Evolutionary conservation across 1,284 basidiomycete species (phyloP).

Genomic region (Cryptococcus sp.): DNA sequence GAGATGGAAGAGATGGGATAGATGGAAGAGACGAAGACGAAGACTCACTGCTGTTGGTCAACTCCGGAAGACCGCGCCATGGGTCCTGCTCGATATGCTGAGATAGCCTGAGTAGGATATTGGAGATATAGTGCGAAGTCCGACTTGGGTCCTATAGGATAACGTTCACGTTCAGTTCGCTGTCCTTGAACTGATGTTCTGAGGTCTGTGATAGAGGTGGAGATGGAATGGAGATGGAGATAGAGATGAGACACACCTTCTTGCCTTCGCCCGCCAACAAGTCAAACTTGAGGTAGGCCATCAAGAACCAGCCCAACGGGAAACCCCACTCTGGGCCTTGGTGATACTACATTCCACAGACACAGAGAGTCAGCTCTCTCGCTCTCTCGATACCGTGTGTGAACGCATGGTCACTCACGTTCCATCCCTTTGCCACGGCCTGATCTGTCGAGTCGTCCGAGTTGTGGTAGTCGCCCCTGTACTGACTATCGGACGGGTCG

Average conservation of each 20-base stretch:
- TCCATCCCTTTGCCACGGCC: slow-evolving; percentile 83
- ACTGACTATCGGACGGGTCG: slow-evolving; percentile 80
- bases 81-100: slow-evolving; percentile 73
- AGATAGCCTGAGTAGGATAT: slow-evolving; percentile 68
- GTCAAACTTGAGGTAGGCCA: slow-evolving; percentile 88
- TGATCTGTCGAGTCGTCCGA: slow-evolving; percentile 82
- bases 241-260: slow-evolving; percentile 58
- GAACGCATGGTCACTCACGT: slow-evolving; percentile 52
- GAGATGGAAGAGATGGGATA: too few species aligned
- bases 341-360: slow-evolving; percentile 49
- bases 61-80: slow-evolving; percentile 89
- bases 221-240: too few species aligned
- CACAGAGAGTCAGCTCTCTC: too few species aligned
- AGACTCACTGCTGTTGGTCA: slow-evolving; percentile 69
- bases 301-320: slow-evolving; percentile 92
- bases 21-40: neutral
- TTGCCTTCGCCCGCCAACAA: slow-evolving; percentile 60
- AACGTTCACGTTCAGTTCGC: neutral
- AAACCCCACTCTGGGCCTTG: slow-evolving; percentile 80
- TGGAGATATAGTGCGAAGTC: slow-evolving; percentile 77
- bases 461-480: slow-evolving; percentile 88
- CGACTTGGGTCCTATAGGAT: slow-evolving; percentile 63
- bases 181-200: too few species aligned
- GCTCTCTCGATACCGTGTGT: too few species aligned
- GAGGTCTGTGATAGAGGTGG: too few species aligned